Evolutionary conservation across 1,284 basidiomycete genomes (phyloP), one percentile per base, ranked within the genome.

Genomic region (Sanghuangporus sanghuang): DNA sequence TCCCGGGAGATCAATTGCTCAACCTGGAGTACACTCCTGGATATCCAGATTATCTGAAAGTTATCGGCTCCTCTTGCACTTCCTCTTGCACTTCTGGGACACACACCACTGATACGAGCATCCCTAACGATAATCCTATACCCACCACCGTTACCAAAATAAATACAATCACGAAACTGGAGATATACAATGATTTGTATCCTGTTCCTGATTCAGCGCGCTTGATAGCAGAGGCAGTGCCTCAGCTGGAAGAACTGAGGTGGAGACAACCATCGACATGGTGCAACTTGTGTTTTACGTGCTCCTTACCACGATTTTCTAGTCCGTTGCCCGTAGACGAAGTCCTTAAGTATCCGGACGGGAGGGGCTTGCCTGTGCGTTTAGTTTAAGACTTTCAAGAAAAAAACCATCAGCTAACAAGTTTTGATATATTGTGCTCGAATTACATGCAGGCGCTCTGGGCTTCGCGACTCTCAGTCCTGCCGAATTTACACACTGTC

Each of bases 231-330:
- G 49, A 42, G 1, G 55, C 56, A 6, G 66, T 71, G 16, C 69
- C 68, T 16, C 49, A 62, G 3, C 55, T 72, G 14, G 57, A 52
- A 9, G 54, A 40, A 3, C 52, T 72, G 12, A 64, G 61, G 18
- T 38, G 70, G 5, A 42, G 46, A 23, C 69, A 68, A 36, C 63
- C 57, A 11, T 53, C 54, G 14, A 62, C 68, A 2, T 72, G 71
- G 70, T 72, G 71, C 56, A 67, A 67, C 14, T 59, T 71, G 21
- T 72, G 71, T 59, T 57, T 69, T 60, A 64, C 68, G 14, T 69
- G 70, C 50, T 65, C 55, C 0, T 57, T 18, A 2, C 67, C 68
- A 3, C 39, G 56, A 21, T 69, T 71, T 40, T 54, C 46, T 23
- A 57, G 57, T 2, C 18, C 57, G 0, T 16, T 11, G 48, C 12